Evolutionary conservation across 2,329 filamentous ascomycete genomes (phyloP).

Genomic region (Fusarium sp.): DNA sequence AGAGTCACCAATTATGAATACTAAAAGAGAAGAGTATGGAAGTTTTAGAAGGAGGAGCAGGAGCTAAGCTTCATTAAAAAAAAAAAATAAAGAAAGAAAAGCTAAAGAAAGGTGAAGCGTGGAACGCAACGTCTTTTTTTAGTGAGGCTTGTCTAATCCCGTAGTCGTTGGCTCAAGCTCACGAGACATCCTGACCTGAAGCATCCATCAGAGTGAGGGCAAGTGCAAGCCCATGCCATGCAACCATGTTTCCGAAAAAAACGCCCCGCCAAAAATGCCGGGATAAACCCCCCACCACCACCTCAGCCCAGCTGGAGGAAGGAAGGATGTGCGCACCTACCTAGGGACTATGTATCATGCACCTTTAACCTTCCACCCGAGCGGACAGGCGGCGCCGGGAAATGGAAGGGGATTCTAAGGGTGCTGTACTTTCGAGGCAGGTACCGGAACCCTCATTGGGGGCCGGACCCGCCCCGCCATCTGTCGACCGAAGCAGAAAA

Average conservation of each 20-base stretch:
- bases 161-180: constrained; percentile 20
- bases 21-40: constrained; percentile 11
- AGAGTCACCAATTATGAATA: constrained; percentile 21
- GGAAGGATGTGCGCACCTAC: neutral
- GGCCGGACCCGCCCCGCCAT: constrained; percentile 39
- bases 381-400: neutral
- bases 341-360: neutral
- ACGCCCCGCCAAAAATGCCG: constrained; percentile 20
- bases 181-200: constrained; percentile 31
- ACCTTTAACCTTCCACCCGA: neutral
- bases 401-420: neutral
- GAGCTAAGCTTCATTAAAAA: neutral
- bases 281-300: constrained; percentile 21
- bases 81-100: constrained; percentile 1
- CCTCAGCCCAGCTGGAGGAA: constrained; percentile 14
- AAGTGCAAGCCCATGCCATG: constrained; percentile 3
- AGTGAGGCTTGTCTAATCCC: constrained; percentile 39
- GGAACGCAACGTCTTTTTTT: constrained; percentile 27
- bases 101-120: constrained; percentile 1
- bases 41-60: constrained; percentile 1
- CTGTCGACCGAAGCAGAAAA: constrained; percentile 29
- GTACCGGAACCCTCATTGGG: constrained; percentile 3
- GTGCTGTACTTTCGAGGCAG: constrained; percentile 4
- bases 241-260: constrained; percentile 35
- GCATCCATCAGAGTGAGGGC: constrained; percentile 12